Conservation (phyloP, 1,284 basidiomycete genomes). For the Boletus albobrunnescens region DNA sequence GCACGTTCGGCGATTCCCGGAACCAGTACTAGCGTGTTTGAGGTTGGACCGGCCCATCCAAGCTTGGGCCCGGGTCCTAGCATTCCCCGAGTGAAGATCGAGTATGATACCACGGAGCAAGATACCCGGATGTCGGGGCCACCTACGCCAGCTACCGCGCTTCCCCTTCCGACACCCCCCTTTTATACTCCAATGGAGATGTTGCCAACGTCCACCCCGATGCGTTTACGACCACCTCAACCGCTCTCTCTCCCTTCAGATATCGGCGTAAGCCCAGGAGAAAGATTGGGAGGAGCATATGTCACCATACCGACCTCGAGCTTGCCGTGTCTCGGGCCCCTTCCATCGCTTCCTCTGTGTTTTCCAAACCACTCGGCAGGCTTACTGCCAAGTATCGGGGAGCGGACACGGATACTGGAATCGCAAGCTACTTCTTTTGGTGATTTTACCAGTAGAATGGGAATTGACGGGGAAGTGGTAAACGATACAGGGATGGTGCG, state of each 20-base stretch:
- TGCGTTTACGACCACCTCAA: constrained; percentile 10
- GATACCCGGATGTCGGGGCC: constrained; percentile 20
- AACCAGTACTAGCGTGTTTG: neutral
- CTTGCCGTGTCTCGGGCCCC: constrained; percentile 5
- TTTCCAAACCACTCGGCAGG: constrained; percentile 17
- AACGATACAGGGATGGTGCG: neutral
- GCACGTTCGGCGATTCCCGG: neutral
- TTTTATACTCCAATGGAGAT: constrained; percentile 34
- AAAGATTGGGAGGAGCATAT: constrained; percentile 9
- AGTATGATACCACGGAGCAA: constrained; percentile 27
- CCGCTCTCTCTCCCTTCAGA: constrained; percentile 5
- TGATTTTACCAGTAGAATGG: neutral
- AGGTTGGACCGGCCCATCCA: neutral
- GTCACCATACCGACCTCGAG: constrained; percentile 1
- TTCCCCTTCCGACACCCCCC: constrained; percentile 25
- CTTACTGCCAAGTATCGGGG: constrained; percentile 20
- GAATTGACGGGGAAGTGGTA: neutral
- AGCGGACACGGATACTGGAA: constrained; percentile 8
- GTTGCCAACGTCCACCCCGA: constrained; percentile 14
- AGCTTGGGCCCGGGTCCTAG: neutral
- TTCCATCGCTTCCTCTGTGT: constrained; percentile 20
- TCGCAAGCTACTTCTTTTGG: neutral
- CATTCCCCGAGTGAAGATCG: constrained; percentile 24
- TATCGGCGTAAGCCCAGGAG: constrained; percentile 1
- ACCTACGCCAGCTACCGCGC: constrained; percentile 23